These are phyloP conservation scores for Metschnikowia amazonensis DNA, from an alignment of 805 yeast genomes.

Conservation along the genomic window DNA sequence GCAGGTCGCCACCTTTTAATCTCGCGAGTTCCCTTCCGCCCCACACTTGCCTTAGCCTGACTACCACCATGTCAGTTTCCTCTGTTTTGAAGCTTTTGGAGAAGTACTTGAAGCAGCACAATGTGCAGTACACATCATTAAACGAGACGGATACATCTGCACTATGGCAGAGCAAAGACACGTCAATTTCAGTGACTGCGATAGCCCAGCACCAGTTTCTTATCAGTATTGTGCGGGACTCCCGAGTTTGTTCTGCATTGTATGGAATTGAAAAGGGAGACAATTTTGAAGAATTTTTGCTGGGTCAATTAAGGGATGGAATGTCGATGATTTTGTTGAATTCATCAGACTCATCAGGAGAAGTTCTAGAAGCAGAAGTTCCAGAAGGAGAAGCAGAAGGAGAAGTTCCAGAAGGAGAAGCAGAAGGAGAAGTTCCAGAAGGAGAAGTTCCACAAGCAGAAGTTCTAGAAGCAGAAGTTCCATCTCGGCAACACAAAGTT, in stretches of 20 bases:
- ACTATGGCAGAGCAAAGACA: neutral
- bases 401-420: no score
- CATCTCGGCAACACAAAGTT: no score
- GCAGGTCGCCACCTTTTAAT: slow-evolving; percentile 2
- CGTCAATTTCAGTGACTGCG: neutral
- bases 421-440: no score
- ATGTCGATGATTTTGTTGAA: neutral
- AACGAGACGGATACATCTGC: neutral
- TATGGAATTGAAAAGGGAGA: neutral
- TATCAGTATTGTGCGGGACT: neutral
- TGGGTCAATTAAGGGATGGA: neutral
- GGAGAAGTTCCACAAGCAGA: no score
- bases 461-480: no score
- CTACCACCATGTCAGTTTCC: neutral
- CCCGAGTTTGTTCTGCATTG: neutral
- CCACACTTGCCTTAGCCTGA: neutral
- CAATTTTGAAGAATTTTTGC: neutral
- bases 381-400: no score
- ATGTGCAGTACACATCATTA: neutral
- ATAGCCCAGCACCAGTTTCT: neutral
- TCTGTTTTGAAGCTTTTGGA: neutral
- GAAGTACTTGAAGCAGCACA: neutral
- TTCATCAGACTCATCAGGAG: neutral
- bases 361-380: no score
- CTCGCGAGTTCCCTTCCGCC: no score